Evolutionary conservation across 371 early-diverging fungal genomes (phyloP), one percentile per base, ranked within the genome.

Genomic region (Circinella umbellata): DNA sequence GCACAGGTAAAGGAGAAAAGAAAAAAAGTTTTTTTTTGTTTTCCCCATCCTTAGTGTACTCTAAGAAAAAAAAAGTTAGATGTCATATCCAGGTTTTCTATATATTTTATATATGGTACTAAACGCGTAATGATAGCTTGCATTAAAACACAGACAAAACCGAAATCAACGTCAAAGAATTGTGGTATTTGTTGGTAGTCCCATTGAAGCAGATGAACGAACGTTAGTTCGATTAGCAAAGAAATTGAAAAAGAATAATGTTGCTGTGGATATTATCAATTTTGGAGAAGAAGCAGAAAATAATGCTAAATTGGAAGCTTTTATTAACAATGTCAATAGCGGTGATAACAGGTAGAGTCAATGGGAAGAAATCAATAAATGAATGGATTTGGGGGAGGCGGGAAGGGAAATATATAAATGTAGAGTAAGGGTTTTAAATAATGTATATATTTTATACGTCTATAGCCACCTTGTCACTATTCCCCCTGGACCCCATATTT

Each of bases 241-340:
- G 85, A 96, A 96, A 72, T 87, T 98, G 70, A 96, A 99, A 80
- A 98, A 98, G 88, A 98, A 98, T 85, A 97, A 95, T 68, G 91
- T 99, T 42, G 94, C 95, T 18, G 91, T 99, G 14, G 98, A 99
- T 73, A 86, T 99, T 7, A 85, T 99, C 64, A 96, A 94, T 80
- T 99, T 99, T 89, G 99, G 99, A 64, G 98, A 99, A 82, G 95
- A 95, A 64, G 76, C 86, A 3, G 91, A 90, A 60, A 98, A 98
- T 75, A 93, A 92, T n/a, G 77, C 92, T 54, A 95, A 95, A 83
- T 84, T 98, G 69, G 91, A 94, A 64, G 95, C 96, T 7, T 97
- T 98, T 79, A 89, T 97, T 59, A 86, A 85, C 42, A 92, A 93
- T 47, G 96, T 96, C 37, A 96, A 96, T 82, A 92, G 87, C 81